Evolutionary conservation across 208 protist genomes (phyloP).

Genomic region (Wallacemonas sp.): DNA sequence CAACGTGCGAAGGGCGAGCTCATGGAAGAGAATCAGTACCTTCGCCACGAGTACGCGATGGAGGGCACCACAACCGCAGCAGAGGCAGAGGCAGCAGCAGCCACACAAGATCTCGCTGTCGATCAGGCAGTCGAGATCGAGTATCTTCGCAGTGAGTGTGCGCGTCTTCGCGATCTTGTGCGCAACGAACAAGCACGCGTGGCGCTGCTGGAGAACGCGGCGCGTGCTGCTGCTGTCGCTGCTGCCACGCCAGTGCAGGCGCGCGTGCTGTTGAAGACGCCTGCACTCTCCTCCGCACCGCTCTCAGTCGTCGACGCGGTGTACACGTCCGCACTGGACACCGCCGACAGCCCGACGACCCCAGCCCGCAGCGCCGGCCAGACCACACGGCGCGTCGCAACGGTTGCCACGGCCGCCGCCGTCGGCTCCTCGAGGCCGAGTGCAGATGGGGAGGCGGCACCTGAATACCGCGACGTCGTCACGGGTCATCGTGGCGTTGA

Average conservation of each 20-base stretch:
- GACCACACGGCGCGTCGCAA: background rate
- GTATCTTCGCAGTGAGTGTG: background rate
- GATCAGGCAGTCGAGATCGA: too few relatives aligned
- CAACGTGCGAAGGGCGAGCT: background rate
- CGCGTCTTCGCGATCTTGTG: too few relatives aligned
- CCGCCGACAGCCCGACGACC: too few relatives aligned
- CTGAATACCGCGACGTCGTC: background rate
- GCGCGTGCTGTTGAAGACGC: background rate
- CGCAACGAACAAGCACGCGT: background rate
- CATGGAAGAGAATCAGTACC: background rate
- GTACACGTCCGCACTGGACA: background rate
- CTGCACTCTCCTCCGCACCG: background rate
- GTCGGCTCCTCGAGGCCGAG: background rate
- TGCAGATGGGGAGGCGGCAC: background rate
- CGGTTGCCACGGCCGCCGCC: background rate
- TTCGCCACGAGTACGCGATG: background rate
- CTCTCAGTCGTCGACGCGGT: constrained; percentile 7
- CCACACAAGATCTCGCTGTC: background rate
- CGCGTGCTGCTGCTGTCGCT: too few relatives aligned
- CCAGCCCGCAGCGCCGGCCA: background rate
- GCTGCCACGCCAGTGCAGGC: background rate
- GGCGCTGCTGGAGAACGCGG: too few relatives aligned
- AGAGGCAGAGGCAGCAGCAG: background rate
- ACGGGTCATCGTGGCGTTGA: background rate
- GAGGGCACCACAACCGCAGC: background rate